Evolutionary conservation across 768 basidiomycete genomes (phyloP).

Genomic region (Lepiota venenata): DNA sequence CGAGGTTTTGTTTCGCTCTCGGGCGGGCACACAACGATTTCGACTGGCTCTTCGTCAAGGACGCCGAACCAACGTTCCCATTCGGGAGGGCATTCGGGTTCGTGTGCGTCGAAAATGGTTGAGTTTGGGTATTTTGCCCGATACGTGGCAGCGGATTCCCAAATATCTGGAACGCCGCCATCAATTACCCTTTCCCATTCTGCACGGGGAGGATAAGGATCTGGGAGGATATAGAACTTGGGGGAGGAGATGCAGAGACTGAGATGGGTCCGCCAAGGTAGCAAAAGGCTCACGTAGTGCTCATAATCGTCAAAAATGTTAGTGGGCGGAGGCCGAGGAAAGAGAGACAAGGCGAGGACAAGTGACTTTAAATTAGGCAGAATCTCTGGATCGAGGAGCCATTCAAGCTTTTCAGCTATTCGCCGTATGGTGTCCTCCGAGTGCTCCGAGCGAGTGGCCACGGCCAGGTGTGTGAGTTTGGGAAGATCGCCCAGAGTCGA

Average conservation of each 20-base stretch:
- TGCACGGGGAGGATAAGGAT: not conserved
- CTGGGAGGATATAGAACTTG: slow-evolving; percentile 7
- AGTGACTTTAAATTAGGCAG: slow-evolving; percentile 1
- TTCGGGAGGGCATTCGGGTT: not conserved
- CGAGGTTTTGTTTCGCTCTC: not conserved
- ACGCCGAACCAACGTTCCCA: not conserved
- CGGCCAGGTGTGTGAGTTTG: slow-evolving; percentile 30
- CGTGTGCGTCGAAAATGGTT: slow-evolving; percentile 5
- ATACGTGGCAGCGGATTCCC: not conserved
- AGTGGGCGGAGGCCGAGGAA: slow-evolving; percentile 6
- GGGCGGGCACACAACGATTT: not conserved
- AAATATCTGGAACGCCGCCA: not conserved
- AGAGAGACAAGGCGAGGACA: slow-evolving; percentile 3
- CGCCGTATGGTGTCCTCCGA: slow-evolving; percentile 8
- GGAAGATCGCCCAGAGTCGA: slow-evolving; percentile 30
- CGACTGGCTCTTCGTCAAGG: not conserved
- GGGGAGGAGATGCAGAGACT: not conserved
- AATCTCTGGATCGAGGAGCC: not conserved
- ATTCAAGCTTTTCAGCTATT: slow-evolving; percentile 6
- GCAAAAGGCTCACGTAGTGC: not conserved
- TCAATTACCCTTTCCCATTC: slow-evolving; percentile 8
- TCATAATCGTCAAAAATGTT: not conserved
- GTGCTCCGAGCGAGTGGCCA: slow-evolving; percentile 25
- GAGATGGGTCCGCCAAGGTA: slow-evolving; percentile 7
- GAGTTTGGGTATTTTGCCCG: slow-evolving; percentile 3